phyloP scores from a whole-genome alignment of 2,329 filamentous ascomycete genomes.

The Onygena corvina region DNA sequence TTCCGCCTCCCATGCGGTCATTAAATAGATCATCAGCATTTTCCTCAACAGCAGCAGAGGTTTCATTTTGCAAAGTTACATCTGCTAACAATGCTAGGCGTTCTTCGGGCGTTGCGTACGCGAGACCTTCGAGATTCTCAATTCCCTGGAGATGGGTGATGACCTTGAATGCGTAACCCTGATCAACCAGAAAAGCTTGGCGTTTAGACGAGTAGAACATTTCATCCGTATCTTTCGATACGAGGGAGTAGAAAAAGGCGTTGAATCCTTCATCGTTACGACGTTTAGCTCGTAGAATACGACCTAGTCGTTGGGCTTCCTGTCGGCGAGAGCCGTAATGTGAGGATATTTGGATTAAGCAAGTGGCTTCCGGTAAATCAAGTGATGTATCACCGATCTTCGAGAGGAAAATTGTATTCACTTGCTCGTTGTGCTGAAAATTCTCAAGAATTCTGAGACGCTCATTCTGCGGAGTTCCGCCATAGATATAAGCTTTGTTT shows the following conservation, averaged over 20 bases:
- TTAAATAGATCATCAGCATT: conserved; percentile 57
- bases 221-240: conserved; percentile 93
- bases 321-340: conserved; percentile 95
- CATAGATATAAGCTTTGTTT: conserved; percentile 80
- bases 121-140: conserved; percentile 66
- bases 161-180: conserved; percentile 97
- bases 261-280: conserved; percentile 98
- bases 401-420: conserved; percentile 89
- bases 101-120: conserved; percentile 66
- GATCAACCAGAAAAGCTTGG: conserved; percentile 92
- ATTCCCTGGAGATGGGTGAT: conserved; percentile 92
- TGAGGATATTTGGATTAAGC: conserved; percentile 91
- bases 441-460: conserved; percentile 81
- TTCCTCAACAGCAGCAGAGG: conserved; percentile 57
- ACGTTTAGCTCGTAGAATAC: conserved; percentile 87
- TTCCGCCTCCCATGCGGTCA: conserved; percentile 38
- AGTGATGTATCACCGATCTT: conserved; percentile 99
- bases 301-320: conserved; percentile 84
- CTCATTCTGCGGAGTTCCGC: conserved; percentile 73
- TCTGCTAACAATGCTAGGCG: conserved; percentile 77
- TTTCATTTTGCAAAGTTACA: conserved; percentile 77
- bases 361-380: conserved; percentile 90
- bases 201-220: conserved; percentile 97
- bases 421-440: conserved; percentile 80
- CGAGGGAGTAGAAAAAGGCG: conserved; percentile 95